Evolutionary conservation across 2,329 filamentous ascomycete species (phyloP).

Genomic region (Phialophora tarda): DNA sequence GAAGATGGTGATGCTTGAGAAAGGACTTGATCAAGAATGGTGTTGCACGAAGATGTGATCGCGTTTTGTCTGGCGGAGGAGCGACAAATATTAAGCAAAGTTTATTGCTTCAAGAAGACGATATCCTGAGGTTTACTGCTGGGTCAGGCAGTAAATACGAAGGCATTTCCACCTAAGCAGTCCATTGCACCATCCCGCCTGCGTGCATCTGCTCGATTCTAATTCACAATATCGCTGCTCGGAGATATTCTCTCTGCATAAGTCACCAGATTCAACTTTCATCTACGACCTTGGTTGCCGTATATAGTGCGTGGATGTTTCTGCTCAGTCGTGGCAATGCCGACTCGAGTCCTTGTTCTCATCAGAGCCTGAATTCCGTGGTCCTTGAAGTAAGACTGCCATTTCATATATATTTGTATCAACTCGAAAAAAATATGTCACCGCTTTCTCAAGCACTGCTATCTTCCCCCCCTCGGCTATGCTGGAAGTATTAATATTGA

Average conservation of each 20-base stretch:
- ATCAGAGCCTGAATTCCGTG: background rate
- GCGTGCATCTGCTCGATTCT: background rate
- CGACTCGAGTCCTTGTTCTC: background rate
- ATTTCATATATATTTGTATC: too few relatives aligned
- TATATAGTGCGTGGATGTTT: background rate
- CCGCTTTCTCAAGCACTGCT: too few relatives aligned
- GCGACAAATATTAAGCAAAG: background rate
- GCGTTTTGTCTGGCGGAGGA: background rate
- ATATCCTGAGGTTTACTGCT: constrained; percentile 1
- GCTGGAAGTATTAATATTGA: too few relatives aligned
- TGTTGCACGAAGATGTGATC: background rate
- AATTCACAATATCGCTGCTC: background rate
- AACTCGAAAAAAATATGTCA: too few relatives aligned
- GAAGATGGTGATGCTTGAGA: background rate
- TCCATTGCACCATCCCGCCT: too few relatives aligned
- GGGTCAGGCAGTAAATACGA: constrained; percentile 16
- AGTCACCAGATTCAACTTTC: background rate
- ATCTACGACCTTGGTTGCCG: background rate
- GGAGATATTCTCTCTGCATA: background rate
- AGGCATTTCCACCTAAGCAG: background rate
- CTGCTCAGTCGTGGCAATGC: background rate
- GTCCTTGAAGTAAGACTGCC: background rate
- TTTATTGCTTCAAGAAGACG: background rate
- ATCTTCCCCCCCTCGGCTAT: too few relatives aligned
- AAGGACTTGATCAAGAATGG: background rate